Conservation (phyloP, 441 rosid species). For the Syzygium syzygioides region DNA sequence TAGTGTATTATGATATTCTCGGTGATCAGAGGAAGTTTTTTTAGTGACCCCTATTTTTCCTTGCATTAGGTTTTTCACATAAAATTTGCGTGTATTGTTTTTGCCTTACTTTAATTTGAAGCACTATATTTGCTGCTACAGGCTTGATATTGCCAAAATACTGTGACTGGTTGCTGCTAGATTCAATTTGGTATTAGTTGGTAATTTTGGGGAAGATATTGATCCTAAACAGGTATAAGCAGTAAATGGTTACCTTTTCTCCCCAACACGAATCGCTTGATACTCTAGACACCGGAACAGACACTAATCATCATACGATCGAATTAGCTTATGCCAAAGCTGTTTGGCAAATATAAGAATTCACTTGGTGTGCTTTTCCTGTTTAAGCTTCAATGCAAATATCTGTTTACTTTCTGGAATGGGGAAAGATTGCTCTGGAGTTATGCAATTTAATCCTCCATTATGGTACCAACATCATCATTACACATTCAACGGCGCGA, state of each 20-base stretch:
- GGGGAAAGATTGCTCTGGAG: background rate
- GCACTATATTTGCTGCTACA: background rate
- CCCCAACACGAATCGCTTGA: accelerated
- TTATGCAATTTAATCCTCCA: background rate
- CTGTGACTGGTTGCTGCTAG: accelerated
- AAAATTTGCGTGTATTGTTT: background rate
- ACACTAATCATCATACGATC: background rate
- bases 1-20: background rate
- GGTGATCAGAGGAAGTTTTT: accelerated
- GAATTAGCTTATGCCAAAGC: background rate
- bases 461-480: background rate
- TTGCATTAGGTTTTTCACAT: too few relatives aligned
- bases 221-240: accelerated
- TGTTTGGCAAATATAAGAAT: background rate
- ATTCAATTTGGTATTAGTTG: background rate
- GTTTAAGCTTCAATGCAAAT: background rate
- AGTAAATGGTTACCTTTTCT: background rate
- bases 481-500: background rate
- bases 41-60: background rate
- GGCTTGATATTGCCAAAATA: background rate
- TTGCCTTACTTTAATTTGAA: background rate
- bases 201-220: background rate
- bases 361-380: background rate
- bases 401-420: background rate
- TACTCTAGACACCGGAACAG: background rate